These are phyloP conservation scores for Sporisorium reilianum DNA, from an alignment of 1,284 basidiomycete genomes.

Conservation along the genomic window DNA sequence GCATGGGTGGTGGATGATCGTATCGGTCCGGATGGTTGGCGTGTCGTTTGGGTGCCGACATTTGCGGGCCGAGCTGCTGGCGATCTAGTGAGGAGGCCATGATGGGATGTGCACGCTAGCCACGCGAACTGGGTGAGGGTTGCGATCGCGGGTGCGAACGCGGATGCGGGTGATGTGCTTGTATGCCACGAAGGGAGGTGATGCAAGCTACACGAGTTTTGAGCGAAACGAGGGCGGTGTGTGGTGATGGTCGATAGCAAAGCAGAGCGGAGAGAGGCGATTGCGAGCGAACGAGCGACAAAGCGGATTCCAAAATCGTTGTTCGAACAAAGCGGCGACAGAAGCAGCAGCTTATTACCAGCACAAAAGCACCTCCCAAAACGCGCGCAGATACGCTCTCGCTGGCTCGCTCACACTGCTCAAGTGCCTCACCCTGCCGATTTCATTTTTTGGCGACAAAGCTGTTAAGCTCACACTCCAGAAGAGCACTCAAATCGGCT, in stretches of 20 bases:
- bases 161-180: background rate
- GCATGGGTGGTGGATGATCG: constrained; percentile 52
- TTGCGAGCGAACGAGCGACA: constrained; percentile 9
- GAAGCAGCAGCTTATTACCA: too few relatives aligned
- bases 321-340: background rate
- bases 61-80: constrained; percentile 44
- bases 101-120: constrained; percentile 12
- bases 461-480: too few relatives aligned
- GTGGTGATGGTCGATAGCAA: background rate
- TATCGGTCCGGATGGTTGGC: constrained; percentile 44
- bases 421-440: background rate
- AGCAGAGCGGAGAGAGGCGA: background rate
- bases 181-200: background rate
- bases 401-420: background rate
- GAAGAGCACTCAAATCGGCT: too few relatives aligned
- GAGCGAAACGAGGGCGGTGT: too few relatives aligned
- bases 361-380: background rate
- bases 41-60: constrained; percentile 40
- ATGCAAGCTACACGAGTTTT: background rate
- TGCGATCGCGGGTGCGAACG: background rate
- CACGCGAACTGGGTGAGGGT: too few relatives aligned
- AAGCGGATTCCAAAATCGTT: constrained; percentile 6
- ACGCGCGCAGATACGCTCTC: background rate
- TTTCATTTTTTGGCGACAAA: too few relatives aligned
- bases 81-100: constrained; percentile 53